Evolutionary conservation across 306 rosid species (phyloP), one percentile per base, ranked within the genome.

Genomic region (Quercus robur): DNA sequence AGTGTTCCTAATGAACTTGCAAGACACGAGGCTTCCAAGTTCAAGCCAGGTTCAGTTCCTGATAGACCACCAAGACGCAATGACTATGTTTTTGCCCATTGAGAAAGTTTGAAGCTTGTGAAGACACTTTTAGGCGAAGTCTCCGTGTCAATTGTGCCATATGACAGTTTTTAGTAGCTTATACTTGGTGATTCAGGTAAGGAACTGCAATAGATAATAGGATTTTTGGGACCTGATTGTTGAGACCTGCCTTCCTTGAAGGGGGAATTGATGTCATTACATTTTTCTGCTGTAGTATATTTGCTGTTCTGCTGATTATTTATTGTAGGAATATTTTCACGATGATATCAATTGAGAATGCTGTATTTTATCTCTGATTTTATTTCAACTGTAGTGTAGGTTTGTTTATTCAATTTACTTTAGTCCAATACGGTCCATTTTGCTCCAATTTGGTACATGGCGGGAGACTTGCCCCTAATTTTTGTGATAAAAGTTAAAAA

Each of bases 1-100:
- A 88, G 90, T 63, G 97, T 94, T 76, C 98, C 98, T 75, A 95
- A 93, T 70, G 98, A 94, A 77, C 81, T 94, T 84, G 97, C 98
- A 5, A 91, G 93, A 77, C 98, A 94, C 30, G 98, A 94, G 81
- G 97, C 98, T 74, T 94, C 97, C 19, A 94, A 94, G 85, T 94
- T 91, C 84, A 94, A 94, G 85, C 98, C 98, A 5, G 98, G 98
- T 77, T 12, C 76, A 55, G 86, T 94, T 84, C 98, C 98, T 3
- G 98, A 94, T 77, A 91, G 98, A 78, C 98, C 97, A 30, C 92
- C 98, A 41, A 84, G 97, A 63, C 86, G 93, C 57, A 87, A 91
- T 70, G 98, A 93, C 83, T 90, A 93, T 62, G 91, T 93, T 55
- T 93, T 91, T 85, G 85, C 91, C 51, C 97, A 93, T 66, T 94